phyloP scores from a whole-genome alignment of 164 flowering plant species.

The Protea cynaroides region DNA sequence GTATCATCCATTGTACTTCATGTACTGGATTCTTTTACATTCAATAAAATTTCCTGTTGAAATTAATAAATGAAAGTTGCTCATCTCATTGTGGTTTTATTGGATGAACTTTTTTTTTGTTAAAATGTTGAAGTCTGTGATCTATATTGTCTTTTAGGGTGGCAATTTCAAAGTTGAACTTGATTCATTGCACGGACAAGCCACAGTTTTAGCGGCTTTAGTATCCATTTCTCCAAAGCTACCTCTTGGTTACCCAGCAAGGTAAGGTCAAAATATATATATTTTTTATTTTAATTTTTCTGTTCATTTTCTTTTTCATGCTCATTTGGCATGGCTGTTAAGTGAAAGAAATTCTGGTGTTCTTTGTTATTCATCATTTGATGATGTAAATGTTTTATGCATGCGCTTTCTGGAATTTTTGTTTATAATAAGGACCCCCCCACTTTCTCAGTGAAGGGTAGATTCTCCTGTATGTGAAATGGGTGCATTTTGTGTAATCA shows the following conservation, averaged over 20 bases:
- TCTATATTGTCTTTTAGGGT: conserved; percentile 40
- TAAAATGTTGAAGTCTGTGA: not conserved
- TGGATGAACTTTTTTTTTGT: not conserved
- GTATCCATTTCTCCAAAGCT: conserved; percentile 73
- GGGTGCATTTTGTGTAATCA: no score
- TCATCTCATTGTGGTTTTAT: not conserved
- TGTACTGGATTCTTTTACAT: no score
- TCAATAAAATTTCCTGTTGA: no score
- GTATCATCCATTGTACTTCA: no score
- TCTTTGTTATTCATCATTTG: not conserved
- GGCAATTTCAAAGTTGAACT: conserved; percentile 59
- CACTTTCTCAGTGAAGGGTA: no score
- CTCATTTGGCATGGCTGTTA: not conserved
- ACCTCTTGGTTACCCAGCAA: conserved; percentile 93
- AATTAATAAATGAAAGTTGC: no score
- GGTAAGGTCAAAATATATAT: conserved; percentile 33
- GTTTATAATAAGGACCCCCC: no score
- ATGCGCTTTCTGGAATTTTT: no score
- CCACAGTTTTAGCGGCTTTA: conserved; percentile 74
- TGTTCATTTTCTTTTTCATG: not conserved
- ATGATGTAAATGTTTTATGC: not conserved
- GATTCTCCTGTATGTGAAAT: no score
- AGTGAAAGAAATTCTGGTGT: not conserved
- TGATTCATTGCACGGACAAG: conserved; percentile 90
- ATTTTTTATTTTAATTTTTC: no score